Base-by-base conservation (phyloP, 495 filamentous ascomycete species). In the Podospora comata region DNA sequence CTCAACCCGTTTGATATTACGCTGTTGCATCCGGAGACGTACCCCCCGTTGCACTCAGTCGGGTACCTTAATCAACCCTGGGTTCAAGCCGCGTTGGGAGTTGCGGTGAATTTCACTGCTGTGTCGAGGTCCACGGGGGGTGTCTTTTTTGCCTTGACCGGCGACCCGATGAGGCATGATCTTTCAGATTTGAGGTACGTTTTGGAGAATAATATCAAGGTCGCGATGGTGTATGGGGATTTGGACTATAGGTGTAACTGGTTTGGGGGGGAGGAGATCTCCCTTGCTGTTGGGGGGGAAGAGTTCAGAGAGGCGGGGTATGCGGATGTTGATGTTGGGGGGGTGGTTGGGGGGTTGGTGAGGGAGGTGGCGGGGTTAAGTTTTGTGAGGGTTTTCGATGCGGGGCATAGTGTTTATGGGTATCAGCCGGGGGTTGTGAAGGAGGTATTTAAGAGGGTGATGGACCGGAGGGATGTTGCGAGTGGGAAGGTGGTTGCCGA, bases 211-310 rank as follows among this genome's bases (percentile, higher is more conserved):
- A 84, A 84, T 0, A 80, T 89, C 67, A 85, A 85, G 58, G 86
- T 91, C 0, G 81, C 85, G 6, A 79, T 89, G 20, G 78, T 88
- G 23, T 88, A 88, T 67, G 87, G 87, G 16, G 86, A 86, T 77
- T 77, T 82, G 15, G 86, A 89, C 66, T 89, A 86, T 62, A 79
- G 80, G n/a, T 87, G 86, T 71, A 86, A 84, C 67, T 74, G 71
- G 85, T 70, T 87, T 5, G 89, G 88, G 28, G 88, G 85, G 27
- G 79, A 88, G 73, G 82, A 84, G 2, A 78, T 89, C 66, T 85
- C 82, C 19, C 77, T 90, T 1, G 83, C 82, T 9, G 67, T 90
- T 30, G 83, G 83, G 4, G 81, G 59, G 9, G 27, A 74, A 32
- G 57, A 69, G 0, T 86, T 85, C 72, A 68, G 71, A 27, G 60